Conservation (phyloP, 2,329 filamentous ascomycete genomes). For the Coniosporium tulheliwenetii region DNA sequence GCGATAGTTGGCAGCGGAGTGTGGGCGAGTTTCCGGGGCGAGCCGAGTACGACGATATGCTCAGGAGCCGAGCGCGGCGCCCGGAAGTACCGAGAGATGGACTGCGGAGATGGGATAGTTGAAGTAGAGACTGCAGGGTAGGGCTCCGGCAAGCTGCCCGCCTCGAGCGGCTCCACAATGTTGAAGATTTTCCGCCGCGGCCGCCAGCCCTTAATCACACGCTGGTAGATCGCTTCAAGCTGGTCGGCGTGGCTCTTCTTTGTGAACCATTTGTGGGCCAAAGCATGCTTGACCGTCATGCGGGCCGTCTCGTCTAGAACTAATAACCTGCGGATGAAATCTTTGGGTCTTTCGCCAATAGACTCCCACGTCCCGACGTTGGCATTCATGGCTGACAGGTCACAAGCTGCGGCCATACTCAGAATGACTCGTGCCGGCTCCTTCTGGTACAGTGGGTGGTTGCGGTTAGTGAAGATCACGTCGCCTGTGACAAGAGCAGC, state of each 20-base stretch:
- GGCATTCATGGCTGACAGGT: slow-evolving; percentile 28
- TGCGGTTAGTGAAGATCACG: slow-evolving; percentile 22
- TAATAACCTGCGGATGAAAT: slow-evolving; percentile 38
- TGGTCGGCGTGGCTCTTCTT: slow-evolving; percentile 29
- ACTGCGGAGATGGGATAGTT: no score
- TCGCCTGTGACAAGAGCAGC: slow-evolving; percentile 35
- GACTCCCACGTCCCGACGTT: slow-evolving; percentile 23
- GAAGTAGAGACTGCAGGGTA: neutral
- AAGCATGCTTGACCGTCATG: slow-evolving; percentile 36
- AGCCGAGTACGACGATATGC: no score
- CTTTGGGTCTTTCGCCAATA: slow-evolving; percentile 28
- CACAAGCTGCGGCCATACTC: slow-evolving; percentile 19
- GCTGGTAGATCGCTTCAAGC: slow-evolving; percentile 33
- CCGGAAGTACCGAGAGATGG: no score
- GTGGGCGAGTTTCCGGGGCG: no score
- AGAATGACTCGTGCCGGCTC: slow-evolving; percentile 15
- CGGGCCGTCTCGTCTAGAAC: slow-evolving; percentile 32
- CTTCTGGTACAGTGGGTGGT: slow-evolving; percentile 14
- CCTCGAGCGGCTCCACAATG: neutral
- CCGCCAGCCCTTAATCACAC: slow-evolving; percentile 33
- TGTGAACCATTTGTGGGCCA: slow-evolving; percentile 41
- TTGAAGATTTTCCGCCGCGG: slow-evolving; percentile 12
- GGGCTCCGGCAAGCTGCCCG: neutral
- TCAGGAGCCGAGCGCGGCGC: no score
- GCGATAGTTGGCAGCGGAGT: no score